Percentiles rank a stretch among this genome's conserved stretches.
These are phyloP conservation scores for Platismatia glauca DNA, from an alignment of 495 filamentous ascomycete genomes.

Conservation along the genomic window DNA sequence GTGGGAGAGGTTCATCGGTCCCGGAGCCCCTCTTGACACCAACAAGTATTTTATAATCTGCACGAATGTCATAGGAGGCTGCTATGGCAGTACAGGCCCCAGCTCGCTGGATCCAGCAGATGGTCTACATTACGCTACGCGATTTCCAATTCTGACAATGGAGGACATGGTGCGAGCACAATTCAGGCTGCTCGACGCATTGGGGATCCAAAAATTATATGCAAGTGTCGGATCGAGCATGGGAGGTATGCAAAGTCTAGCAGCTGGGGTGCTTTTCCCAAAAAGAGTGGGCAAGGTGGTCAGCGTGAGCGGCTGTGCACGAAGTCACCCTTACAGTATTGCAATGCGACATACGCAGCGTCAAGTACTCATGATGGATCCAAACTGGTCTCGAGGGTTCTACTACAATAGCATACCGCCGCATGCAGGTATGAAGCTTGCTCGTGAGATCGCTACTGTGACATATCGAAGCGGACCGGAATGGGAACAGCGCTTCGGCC, in stretches of 20 bases:
- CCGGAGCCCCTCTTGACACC: constrained; percentile 78
- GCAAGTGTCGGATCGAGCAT: constrained; percentile 94
- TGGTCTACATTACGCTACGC: constrained; percentile 80
- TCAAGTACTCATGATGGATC: constrained; percentile 97
- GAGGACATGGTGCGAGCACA: constrained; percentile 97
- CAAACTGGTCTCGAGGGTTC: constrained; percentile 93
- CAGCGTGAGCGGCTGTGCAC: constrained; percentile 86
- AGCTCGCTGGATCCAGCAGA: constrained; percentile 82
- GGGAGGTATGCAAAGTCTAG: constrained; percentile 96
- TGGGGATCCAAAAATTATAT: constrained; percentile 74
- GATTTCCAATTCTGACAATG: constrained; percentile 94
- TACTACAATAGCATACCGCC: constrained; percentile 88
- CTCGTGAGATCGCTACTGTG: constrained; percentile 93
- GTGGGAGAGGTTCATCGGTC: constrained; percentile 99
- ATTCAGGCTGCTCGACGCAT: constrained; percentile 73
- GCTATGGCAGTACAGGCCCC: constrained; percentile 92
- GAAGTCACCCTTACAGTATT: constrained; percentile 96
- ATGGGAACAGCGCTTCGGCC: constrained; percentile 93
- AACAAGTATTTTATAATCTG: constrained; percentile 88
- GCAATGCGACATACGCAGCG: constrained; percentile 98
- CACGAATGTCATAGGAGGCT: constrained; percentile 93
- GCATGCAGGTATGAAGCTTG: constrained; percentile 94
- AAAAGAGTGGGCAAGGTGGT: constrained; percentile 72
- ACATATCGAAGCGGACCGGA: constrained; percentile 95
- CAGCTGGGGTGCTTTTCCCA: constrained; percentile 80